Conservation (phyloP, 257 asterid genomes). For the Pogostemon cablin region DNA sequence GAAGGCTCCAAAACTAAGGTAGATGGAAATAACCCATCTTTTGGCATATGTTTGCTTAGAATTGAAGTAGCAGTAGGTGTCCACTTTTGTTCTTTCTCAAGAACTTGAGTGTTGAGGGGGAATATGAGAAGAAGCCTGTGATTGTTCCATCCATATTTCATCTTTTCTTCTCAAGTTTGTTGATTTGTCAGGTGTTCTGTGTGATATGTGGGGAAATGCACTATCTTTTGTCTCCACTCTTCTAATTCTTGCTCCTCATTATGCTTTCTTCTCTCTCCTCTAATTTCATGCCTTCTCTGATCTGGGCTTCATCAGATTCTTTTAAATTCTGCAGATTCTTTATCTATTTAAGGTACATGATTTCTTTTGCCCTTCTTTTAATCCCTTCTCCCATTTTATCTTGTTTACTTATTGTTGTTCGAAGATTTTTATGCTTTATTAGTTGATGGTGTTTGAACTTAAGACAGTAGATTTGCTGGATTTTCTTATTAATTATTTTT, state of each 20-base stretch:
- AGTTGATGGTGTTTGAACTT: slow-evolving; percentile 18
- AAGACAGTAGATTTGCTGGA: slow-evolving; percentile 21
- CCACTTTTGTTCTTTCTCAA: slow-evolving; percentile 25
- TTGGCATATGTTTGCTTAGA: slow-evolving; percentile 54
- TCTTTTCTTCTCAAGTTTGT: slow-evolving; percentile 28
- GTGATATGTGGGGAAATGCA: slow-evolving; percentile 44
- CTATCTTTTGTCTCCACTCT: slow-evolving; percentile 45
- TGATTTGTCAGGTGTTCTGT: slow-evolving; percentile 34
- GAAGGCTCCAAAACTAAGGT: slow-evolving; percentile 32
- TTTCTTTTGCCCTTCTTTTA: slow-evolving; percentile 10
- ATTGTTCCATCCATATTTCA: slow-evolving; percentile 18
- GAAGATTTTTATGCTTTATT: slow-evolving; percentile 28
- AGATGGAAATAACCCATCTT: slow-evolving; percentile 29
- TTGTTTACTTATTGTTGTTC: background rate
- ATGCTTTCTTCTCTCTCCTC: slow-evolving; percentile 52
- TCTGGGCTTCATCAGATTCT: slow-evolving; percentile 64
- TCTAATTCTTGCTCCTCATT: slow-evolving; percentile 43
- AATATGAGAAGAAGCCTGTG: slow-evolving; percentile 28
- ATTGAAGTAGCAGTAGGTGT: slow-evolving; percentile 43
- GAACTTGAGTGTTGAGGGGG: slow-evolving; percentile 39
- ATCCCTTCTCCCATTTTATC: background rate
- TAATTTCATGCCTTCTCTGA: slow-evolving; percentile 57
- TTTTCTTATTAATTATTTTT: slow-evolving; percentile 1
- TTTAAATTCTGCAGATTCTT: slow-evolving; percentile 59
- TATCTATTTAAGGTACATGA: slow-evolving; percentile 54